Conservation (phyloP, 2,329 filamentous ascomycete species). For the Diaporthe australafricana region DNA sequence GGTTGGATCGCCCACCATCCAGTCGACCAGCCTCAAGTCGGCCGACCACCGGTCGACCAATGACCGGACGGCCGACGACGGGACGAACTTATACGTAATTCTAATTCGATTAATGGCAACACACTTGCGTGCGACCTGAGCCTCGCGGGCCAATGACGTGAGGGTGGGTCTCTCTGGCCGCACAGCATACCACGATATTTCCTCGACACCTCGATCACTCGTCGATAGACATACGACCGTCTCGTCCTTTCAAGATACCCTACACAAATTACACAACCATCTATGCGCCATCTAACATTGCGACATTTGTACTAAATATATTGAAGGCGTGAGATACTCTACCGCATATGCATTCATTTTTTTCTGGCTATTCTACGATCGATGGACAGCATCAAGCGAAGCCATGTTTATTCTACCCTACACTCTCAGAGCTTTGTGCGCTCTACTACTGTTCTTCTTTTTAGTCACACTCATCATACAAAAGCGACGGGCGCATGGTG, state of each 20-base stretch:
- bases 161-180: not conserved
- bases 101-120: constrained; percentile 22
- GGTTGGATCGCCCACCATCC: constrained; percentile 47
- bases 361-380: not conserved
- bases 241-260: constrained; percentile 23
- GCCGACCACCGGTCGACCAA: constrained; percentile 7
- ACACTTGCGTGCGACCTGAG: not conserved
- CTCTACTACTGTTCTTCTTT: not conserved
- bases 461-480: constrained; percentile 16
- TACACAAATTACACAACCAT: not conserved
- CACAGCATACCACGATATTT: constrained; percentile 8
- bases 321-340: not conserved
- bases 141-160: not conserved
- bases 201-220: not conserved
- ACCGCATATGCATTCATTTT: not conserved
- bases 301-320: not conserved
- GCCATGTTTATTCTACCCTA: not conserved
- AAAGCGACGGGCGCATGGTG: constrained; percentile 35
- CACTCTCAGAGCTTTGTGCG: not conserved
- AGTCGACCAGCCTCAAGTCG: constrained; percentile 1
- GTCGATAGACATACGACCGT: constrained; percentile 12
- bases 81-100: constrained; percentile 19
- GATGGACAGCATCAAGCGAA: constrained; percentile 18
- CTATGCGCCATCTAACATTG: not conserved
- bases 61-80: constrained; percentile 11